Conservation (phyloP, 495 filamentous ascomycete genomes). For the Lentithecium fluviatile region DNA sequence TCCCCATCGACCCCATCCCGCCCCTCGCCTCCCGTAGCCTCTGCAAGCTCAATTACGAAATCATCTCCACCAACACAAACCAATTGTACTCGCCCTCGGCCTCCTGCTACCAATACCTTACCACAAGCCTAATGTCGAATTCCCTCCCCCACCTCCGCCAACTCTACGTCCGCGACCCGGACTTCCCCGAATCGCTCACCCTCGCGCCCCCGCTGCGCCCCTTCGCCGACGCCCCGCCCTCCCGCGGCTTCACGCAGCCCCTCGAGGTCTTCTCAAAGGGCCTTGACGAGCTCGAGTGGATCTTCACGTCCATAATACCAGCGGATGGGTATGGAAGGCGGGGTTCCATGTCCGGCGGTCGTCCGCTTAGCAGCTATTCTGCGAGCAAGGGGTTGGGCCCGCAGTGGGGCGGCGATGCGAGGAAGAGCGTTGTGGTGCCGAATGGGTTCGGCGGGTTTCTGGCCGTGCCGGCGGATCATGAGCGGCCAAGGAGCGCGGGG, state of each 20-base stretch:
- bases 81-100: conserved; percentile 57
- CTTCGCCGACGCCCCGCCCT: conserved; percentile 46
- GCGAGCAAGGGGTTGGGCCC: conserved; percentile 52
- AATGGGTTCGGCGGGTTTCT: conserved; percentile 81
- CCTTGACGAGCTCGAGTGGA: conserved; percentile 82
- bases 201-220: conserved; percentile 60
- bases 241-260: conserved; percentile 56
- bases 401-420: conserved; percentile 61
- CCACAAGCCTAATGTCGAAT: conserved; percentile 72
- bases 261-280: conserved; percentile 85
- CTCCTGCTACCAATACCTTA: conserved; percentile 85
- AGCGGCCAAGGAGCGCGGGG: conserved; percentile 33
- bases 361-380: conserved; percentile 57
- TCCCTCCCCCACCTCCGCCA: conserved; percentile 67
- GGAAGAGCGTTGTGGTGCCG: conserved; percentile 64
- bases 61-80: conserved; percentile 59
- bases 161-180: conserved; percentile 81
- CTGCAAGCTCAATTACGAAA: conserved; percentile 74
- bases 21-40: conserved; percentile 67
- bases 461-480: conserved; percentile 62
- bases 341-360: conserved; percentile 49
- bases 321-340: conserved; percentile 38
- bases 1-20: conserved; percentile 60
- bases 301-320: conserved; percentile 63
- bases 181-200: conserved; percentile 73